Percentiles rank a stretch among this genome's conserved stretches.
phyloP scores from a whole-genome alignment of 2,329 filamentous ascomycete genomes.

The Aspergillus sergii region DNA sequence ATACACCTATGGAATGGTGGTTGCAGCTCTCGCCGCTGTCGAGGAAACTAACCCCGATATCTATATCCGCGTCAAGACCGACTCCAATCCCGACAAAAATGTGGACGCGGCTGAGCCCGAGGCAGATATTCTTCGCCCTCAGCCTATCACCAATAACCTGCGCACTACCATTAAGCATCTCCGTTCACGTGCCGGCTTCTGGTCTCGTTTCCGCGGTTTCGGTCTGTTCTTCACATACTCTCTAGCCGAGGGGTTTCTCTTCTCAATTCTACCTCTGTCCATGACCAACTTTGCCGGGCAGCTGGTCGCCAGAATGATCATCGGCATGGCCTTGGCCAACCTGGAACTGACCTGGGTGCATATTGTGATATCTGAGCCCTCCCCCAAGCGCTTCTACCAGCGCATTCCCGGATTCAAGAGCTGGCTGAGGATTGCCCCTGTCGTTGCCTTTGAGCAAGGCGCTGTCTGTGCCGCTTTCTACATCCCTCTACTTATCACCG shows the following conservation, averaged over 20 bases:
- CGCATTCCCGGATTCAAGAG: constrained; percentile 70
- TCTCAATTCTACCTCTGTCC: constrained; percentile 36
- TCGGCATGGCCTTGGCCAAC: constrained; percentile 65
- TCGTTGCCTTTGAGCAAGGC: constrained; percentile 63
- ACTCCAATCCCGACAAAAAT: constrained; percentile 31
- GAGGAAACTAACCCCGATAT: constrained; percentile 61
- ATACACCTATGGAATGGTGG: constrained; percentile 63
- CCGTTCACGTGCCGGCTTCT: constrained; percentile 63
- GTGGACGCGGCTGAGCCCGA: constrained; percentile 47
- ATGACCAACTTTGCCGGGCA: constrained; percentile 44
- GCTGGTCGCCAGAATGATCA: constrained; percentile 57
- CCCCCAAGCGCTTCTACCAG: constrained; percentile 63
- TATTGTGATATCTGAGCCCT: constrained; percentile 74
- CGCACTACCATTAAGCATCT: constrained; percentile 63
- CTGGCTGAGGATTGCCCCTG: constrained; percentile 71
- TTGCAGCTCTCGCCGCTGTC: constrained; percentile 65
- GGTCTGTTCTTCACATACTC: constrained; percentile 51
- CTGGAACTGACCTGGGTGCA: constrained; percentile 81
- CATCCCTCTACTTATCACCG: constrained; percentile 49
- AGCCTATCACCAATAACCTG: constrained; percentile 64
- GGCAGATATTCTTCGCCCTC: constrained; percentile 49
- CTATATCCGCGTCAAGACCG: constrained; percentile 53
- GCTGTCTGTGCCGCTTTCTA: constrained; percentile 52
- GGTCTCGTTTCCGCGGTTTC: constrained; percentile 71
- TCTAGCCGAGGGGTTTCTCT: constrained; percentile 51